Evolutionary conservation across 257 asterid genomes (phyloP).

Genomic region (Parsonsia alboflavescens): DNA sequence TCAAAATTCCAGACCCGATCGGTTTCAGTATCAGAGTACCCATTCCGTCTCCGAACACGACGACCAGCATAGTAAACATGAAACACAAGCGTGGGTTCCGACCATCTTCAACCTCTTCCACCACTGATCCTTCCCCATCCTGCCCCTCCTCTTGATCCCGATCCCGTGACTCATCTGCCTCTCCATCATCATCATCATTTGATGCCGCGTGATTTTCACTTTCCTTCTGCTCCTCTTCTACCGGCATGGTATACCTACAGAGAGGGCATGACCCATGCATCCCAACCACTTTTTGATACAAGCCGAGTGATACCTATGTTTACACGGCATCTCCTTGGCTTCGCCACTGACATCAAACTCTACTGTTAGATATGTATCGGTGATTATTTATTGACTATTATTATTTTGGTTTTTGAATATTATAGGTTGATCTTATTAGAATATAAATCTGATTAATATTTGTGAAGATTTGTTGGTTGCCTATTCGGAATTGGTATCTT

Average conservation of each 20-base stretch:
- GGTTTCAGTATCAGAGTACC: constrained; percentile 7
- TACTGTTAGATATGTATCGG: too few relatives aligned
- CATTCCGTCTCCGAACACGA: constrained; percentile 8
- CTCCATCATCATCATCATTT: too few relatives aligned
- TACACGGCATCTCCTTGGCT: constrained; percentile 43
- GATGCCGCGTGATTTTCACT: neutral
- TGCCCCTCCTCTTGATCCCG: neutral
- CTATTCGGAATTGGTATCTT: too few relatives aligned
- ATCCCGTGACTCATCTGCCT: too few relatives aligned
- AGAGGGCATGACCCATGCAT: constrained; percentile 37
- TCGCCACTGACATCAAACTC: constrained; percentile 32
- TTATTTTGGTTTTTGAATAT: too few relatives aligned
- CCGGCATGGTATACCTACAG: constrained; percentile 34
- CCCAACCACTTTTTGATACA: constrained; percentile 40
- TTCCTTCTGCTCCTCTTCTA: constrained; percentile 7
- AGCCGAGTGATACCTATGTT: constrained; percentile 29
- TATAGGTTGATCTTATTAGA: too few relatives aligned
- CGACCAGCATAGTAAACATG: constrained; percentile 29
- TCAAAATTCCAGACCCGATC: constrained; percentile 4
- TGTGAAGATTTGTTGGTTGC: too few relatives aligned
- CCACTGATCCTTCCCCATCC: neutral
- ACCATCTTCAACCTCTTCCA: constrained; percentile 22
- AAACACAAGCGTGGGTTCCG: constrained; percentile 18
- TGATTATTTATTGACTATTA: too few relatives aligned
- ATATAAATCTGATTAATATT: too few relatives aligned